A percentile compares a stretch with the other conserved stretches of the same genome.
phyloP scores from a whole-genome alignment of 2,329 filamentous ascomycete genomes.

The Phaeosphaeriaceae sp. region DNA sequence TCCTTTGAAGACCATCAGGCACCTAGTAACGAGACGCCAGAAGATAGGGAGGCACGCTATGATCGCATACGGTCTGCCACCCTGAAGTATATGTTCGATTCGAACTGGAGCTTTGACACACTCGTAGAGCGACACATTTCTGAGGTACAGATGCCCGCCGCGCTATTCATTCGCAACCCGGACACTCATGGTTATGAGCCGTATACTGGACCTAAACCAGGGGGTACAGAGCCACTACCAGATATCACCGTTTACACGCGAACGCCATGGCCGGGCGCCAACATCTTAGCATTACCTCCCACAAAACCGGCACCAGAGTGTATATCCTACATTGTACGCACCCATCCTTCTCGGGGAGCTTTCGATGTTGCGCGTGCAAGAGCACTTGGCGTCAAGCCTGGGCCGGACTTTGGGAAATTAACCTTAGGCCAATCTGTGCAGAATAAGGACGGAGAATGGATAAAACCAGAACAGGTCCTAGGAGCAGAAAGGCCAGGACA shows the following conservation, averaged over 20 bases:
- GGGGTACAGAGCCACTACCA: slow-evolving; percentile 57
- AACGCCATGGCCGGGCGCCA: slow-evolving; percentile 78
- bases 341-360: slow-evolving; percentile 77
- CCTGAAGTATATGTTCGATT: slow-evolving; percentile 80
- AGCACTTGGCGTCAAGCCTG: slow-evolving; percentile 67
- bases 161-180: slow-evolving; percentile 70
- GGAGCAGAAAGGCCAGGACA: slow-evolving; percentile 69
- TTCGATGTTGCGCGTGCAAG: slow-evolving; percentile 73
- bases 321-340: slow-evolving; percentile 86
- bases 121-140: slow-evolving; percentile 70
- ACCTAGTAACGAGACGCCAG: slow-evolving; percentile 33
- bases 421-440: slow-evolving; percentile 68
- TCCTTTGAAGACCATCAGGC: slow-evolving; percentile 40
- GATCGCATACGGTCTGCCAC: slow-evolving; percentile 65
- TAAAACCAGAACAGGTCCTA: slow-evolving; percentile 89
- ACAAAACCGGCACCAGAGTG: slow-evolving; percentile 71
- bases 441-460: slow-evolving; percentile 67
- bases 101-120: slow-evolving; percentile 74
- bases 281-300: slow-evolving; percentile 68
- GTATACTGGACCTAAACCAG: slow-evolving; percentile 73
- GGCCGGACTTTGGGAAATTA: slow-evolving; percentile 65
- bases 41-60: slow-evolving; percentile 49
- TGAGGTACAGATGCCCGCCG: slow-evolving; percentile 70
- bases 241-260: slow-evolving; percentile 75
- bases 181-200: slow-evolving; percentile 68